Conservation (phyloP, 768 basidiomycete species). For the Leucocoprinus sp. region DNA sequence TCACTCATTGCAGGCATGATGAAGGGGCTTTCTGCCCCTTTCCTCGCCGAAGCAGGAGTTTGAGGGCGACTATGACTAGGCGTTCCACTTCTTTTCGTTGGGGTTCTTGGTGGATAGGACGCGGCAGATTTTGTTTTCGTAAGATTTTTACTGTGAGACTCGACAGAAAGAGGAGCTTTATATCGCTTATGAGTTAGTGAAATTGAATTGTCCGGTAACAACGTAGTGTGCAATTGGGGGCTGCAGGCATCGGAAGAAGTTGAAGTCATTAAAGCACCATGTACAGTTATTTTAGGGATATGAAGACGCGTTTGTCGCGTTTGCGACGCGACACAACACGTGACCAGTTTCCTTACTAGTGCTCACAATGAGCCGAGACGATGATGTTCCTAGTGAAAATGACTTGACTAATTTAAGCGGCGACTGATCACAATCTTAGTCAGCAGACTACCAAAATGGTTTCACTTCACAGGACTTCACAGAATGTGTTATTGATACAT, state of each 20-base stretch:
- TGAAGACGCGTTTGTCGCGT: too few relatives aligned
- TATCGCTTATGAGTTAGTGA: conserved; percentile 54
- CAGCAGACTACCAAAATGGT: too few relatives aligned
- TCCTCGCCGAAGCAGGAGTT: conserved; percentile 47
- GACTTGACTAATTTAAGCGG: too few relatives aligned
- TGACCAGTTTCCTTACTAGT: background rate
- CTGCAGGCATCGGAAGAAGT: conserved; percentile 19
- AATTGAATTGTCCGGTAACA: conserved; percentile 21
- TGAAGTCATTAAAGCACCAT: conserved; percentile 16
- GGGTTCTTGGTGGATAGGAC: conserved; percentile 45
- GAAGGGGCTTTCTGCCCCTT: conserved; percentile 40
- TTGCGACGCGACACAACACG: conserved; percentile 6
- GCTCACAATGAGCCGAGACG: too few relatives aligned
- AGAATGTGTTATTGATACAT: too few relatives aligned
- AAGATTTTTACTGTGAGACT: conserved; percentile 23
- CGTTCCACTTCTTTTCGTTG: conserved; percentile 33
- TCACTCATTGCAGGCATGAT: conserved; percentile 45
- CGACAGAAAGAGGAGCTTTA: conserved; percentile 51
- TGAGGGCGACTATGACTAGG: conserved; percentile 33
- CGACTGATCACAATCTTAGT: too few relatives aligned
- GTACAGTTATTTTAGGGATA: too few relatives aligned
- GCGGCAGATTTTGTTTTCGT: conserved; percentile 28
- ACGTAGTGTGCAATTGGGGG: conserved; percentile 26
- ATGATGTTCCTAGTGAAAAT: too few relatives aligned
- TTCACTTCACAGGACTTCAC: too few relatives aligned